phyloP scores from a whole-genome alignment of 768 basidiomycete species.

The Macrolepiota dolichaula region DNA sequence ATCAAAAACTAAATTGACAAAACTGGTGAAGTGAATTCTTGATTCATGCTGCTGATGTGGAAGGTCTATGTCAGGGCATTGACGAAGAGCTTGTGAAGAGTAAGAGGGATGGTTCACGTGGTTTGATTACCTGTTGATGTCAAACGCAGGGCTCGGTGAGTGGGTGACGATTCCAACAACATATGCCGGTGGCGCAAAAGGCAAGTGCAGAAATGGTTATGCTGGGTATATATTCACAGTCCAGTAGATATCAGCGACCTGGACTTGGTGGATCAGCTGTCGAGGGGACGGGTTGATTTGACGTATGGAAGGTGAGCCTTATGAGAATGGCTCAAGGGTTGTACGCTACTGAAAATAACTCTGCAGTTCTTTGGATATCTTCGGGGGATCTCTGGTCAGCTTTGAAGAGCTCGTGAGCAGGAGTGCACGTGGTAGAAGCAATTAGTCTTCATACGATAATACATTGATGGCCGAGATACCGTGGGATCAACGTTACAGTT shows the following conservation, averaged over 20 bases:
- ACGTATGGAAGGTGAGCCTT: conserved; percentile 73
- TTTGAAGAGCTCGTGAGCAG: conserved; percentile 52
- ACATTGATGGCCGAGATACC: conserved; percentile 17
- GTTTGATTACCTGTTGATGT: conserved; percentile 13
- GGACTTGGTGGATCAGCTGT: conserved; percentile 73
- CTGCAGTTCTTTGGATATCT: conserved; percentile 58
- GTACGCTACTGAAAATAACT: neutral
- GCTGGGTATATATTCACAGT: neutral
- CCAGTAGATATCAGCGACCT: conserved; percentile 74
- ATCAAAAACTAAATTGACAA: neutral
- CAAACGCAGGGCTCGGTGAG: conserved; percentile 71
- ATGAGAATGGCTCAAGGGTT: neutral
- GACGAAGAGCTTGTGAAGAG: conserved; percentile 85
- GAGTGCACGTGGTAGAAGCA: conserved; percentile 13
- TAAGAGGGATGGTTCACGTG: conserved; percentile 30
- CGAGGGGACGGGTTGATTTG: conserved; percentile 79
- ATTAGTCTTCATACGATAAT: conserved; percentile 24
- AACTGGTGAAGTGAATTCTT: conserved; percentile 73
- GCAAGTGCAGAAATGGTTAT: conserved; percentile 34
- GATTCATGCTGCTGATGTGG: conserved; percentile 98
- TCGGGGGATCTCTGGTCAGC: conserved; percentile 61
- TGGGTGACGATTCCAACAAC: conserved; percentile 93
- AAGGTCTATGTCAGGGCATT: conserved; percentile 95
- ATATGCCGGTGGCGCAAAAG: conserved; percentile 95
- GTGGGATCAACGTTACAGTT: conserved; percentile 43